Base-by-base conservation (phyloP, 1,139 yeast species). In the Yamadazyma diospyri region DNA sequence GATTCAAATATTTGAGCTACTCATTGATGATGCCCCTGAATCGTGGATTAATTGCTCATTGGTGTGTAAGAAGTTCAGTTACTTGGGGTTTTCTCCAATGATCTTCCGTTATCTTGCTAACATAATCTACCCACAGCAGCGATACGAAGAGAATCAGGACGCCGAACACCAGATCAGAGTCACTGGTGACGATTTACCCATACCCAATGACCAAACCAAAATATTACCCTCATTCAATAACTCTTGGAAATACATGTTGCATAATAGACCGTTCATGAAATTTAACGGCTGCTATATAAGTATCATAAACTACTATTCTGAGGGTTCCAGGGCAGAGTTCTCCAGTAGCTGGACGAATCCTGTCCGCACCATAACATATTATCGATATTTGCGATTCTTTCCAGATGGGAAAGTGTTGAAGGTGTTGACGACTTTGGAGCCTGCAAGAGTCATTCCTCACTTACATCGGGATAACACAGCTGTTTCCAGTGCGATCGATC, bases 281-380 rank as follows among this genome's bases (percentile, higher is more conserved):
- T 86, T 77, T 53, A 65, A 76, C 32, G 98, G 98, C 1, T 72
- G 88, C 23, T 92, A 89, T 51, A 84, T 92, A 19, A 80, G 94
- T 47, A 85, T 83, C 9, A 83, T 92, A 34, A 83, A 85, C 42
- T 89, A 87, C 55, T 73, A 84, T 45, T 72, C 94, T 38, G 85
- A 85, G 50, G 95, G 97, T 32, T 78, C 83, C 1, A 69, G 76
- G 34, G 72, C 71, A 6, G 85, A 77, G 46, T 73, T 78, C 33
- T 73, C 83, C 4, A 72, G 68, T 25, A 72, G 85, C n/a, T 78
- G 94, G 83, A 59, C 71, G 26, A 76, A 78, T 39, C 96, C 97
- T 0, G 75, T 85, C 13, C 76, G 85, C 47, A 77, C 88, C 53
- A 84, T 89, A 30, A 86, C 96, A 0, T 92, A 89, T 52, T 92